A percentile compares a stretch with the other conserved stretches of the same genome.
phyloP scores from a whole-genome alignment of 805 yeast genomes.

The Saccharomycopsis javanensis region DNA sequence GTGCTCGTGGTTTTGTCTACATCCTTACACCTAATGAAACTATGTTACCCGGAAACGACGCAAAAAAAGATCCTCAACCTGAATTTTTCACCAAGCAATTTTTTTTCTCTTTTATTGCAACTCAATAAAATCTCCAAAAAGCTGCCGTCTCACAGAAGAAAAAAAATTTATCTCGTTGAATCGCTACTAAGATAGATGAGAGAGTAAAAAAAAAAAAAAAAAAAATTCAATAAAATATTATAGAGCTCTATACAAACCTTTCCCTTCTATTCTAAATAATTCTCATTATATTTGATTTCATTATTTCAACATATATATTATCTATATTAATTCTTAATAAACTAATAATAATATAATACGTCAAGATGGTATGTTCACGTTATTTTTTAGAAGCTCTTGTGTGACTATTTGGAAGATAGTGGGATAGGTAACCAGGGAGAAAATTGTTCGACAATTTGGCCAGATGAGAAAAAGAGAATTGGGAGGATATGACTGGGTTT shows the following conservation, averaged over 20 bases:
- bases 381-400: too few species aligned
- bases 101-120: background rate
- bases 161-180: background rate
- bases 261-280: too few species aligned
- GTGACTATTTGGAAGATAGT: background rate
- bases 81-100: background rate
- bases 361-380: slow-evolving; percentile 1
- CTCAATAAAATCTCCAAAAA: background rate
- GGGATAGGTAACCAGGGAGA: background rate
- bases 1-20: background rate
- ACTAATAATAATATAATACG: background rate
- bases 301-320: background rate
- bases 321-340: background rate
- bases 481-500: too few species aligned
- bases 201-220: background rate
- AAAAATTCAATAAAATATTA: background rate
- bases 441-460: too few species aligned
- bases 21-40: background rate
- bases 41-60: slow-evolving; percentile 9
- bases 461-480: too few species aligned
- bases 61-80: background rate
- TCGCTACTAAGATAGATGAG: background rate
- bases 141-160: background rate
- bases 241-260: background rate
- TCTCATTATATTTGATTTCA: too few species aligned